These are phyloP conservation scores for Apiospora rasikravindrae DNA, from an alignment of 2,329 filamentous ascomycete species.

Conservation along the genomic window DNA sequence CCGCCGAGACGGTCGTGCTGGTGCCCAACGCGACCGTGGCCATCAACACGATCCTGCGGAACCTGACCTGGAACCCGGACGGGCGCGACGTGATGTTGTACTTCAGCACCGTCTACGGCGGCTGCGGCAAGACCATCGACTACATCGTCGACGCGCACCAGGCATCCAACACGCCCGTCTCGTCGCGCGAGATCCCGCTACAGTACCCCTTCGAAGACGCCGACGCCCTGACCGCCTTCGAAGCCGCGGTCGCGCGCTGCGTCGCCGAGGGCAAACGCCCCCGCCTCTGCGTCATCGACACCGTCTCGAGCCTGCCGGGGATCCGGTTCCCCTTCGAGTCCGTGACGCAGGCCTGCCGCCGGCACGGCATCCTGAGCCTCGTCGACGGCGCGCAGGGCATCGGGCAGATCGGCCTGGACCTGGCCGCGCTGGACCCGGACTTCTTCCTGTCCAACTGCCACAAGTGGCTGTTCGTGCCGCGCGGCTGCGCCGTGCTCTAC, in stretches of 20 bases:
- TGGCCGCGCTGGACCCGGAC: constrained; percentile 72
- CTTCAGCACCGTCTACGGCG: constrained; percentile 80
- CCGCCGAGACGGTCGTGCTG: constrained; percentile 72
- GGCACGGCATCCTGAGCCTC: constrained; percentile 71
- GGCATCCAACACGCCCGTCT: constrained; percentile 40
- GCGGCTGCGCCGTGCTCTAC: constrained; percentile 81
- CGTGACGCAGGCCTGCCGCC: constrained; percentile 67
- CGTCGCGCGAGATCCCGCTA: constrained; percentile 61
- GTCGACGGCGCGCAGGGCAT: constrained; percentile 87
- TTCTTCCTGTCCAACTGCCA: constrained; percentile 89
- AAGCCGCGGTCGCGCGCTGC: constrained; percentile 58
- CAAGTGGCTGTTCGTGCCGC: constrained; percentile 87
- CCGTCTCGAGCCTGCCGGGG: constrained; percentile 78
- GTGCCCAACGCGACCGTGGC: constrained; percentile 82
- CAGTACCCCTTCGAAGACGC: constrained; percentile 74
- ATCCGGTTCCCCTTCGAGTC: constrained; percentile 79
- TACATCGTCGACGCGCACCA: constrained; percentile 71
- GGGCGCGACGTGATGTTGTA: constrained; percentile 80
- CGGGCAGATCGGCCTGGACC: constrained; percentile 76
- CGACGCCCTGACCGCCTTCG: constrained; percentile 67
- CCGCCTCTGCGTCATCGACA: constrained; percentile 77
- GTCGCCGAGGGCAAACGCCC: constrained; percentile 64
- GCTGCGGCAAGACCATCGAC: constrained; percentile 74
- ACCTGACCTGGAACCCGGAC: constrained; percentile 68
- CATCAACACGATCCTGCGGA: constrained; percentile 80